A percentile compares a stretch with the other conserved stretches of the same genome.
These are phyloP conservation scores for Naumovozyma dairenensis DNA, from an alignment of 805 yeast genomes.

Conservation along the genomic window DNA sequence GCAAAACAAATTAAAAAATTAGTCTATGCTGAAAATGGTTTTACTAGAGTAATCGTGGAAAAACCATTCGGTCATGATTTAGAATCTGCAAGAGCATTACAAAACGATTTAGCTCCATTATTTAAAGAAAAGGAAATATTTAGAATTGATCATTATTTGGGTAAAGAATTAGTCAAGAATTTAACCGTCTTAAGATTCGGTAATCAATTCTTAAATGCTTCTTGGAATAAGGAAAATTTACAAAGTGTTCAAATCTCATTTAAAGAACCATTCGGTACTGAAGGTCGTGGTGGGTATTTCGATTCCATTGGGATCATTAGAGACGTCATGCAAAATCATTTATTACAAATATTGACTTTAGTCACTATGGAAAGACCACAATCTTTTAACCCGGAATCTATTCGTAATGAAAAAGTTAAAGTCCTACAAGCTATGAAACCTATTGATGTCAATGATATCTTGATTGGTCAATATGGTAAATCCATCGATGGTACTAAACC, in stretches of 20 bases:
- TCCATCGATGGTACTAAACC: slow-evolving; percentile 87
- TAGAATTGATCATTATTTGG: slow-evolving; percentile 95
- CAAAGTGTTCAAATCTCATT: slow-evolving; percentile 78
- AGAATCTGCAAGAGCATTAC: slow-evolving; percentile 66
- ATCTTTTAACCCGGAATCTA: slow-evolving; percentile 82
- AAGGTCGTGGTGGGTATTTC: slow-evolving; percentile 97
- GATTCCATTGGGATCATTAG: slow-evolving; percentile 91
- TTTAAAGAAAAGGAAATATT: slow-evolving; percentile 86
- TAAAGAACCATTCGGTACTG: slow-evolving; percentile 98
- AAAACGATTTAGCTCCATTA: slow-evolving; percentile 67
- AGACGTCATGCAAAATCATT: slow-evolving; percentile 97
- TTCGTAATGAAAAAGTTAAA: slow-evolving; percentile 93
- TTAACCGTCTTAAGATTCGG: slow-evolving; percentile 82
- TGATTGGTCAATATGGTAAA: slow-evolving; percentile 80
- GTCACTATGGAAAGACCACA: slow-evolving; percentile 94
- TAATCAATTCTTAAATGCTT: slow-evolving; percentile 76
- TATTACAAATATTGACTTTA: slow-evolving; percentile 83
- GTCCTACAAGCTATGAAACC: slow-evolving; percentile 74
- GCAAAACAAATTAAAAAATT: slow-evolving; percentile 60
- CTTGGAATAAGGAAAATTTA: slow-evolving; percentile 78
- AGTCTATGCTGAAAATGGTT: slow-evolving; percentile 59
- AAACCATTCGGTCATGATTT: slow-evolving; percentile 97
- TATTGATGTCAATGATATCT: slow-evolving; percentile 52
- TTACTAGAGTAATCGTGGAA: slow-evolving; percentile 79
- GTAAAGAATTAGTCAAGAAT: slow-evolving; percentile 97